Base-by-base conservation (phyloP, 177 flowering plant genomes). In the Vitis hybrid region DNA sequence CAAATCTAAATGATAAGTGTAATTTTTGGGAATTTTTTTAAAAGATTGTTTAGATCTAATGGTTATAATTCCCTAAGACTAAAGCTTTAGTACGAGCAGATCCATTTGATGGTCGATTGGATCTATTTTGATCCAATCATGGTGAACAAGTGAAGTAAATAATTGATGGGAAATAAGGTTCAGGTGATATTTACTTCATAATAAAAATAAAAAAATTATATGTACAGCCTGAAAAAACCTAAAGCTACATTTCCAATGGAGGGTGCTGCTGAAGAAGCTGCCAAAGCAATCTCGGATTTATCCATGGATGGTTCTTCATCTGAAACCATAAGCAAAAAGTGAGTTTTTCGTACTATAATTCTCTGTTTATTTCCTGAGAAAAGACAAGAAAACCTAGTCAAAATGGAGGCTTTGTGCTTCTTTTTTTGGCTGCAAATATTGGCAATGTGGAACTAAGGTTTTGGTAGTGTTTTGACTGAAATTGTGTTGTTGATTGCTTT, bases 321-420 rank as follows among this genome's bases (percentile, higher is more conserved):
- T 78, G 80, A 81, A 67, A 71, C 80, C 30, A 65, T 68, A 1
- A 86, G 89, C 86, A 86, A 86, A 52, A 86, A 84, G 88, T 85
- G 65, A 57, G 74, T 65, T 40, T 32, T 40, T 52, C 18, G 2
- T 21, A 0, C 32, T 63, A 4, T 40, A 63, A 5, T 32, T n/a
- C 56, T 30, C 64, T 27, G 56, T 24, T 30, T 27, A 24, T 3
- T 11, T 50, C 1, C n/a, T 19, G 46, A 60, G 11, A 14, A 60
- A 60, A 60, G 27, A 6, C 11, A 50, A 19, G 32, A 64, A 13
- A 50, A 18, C 2, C 14, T 0, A 14, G 1, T 18, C 12, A 27
- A 13, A 16, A 54, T 6, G 16, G 16, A 14, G 32, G 52, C 35
- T 10, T 30, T 52, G 5, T 48, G 1, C 24, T 48, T 15, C 4